These are phyloP conservation scores for Verticillium klebahnii DNA, from an alignment of 2,329 filamentous ascomycete genomes.

Conservation along the genomic window DNA sequence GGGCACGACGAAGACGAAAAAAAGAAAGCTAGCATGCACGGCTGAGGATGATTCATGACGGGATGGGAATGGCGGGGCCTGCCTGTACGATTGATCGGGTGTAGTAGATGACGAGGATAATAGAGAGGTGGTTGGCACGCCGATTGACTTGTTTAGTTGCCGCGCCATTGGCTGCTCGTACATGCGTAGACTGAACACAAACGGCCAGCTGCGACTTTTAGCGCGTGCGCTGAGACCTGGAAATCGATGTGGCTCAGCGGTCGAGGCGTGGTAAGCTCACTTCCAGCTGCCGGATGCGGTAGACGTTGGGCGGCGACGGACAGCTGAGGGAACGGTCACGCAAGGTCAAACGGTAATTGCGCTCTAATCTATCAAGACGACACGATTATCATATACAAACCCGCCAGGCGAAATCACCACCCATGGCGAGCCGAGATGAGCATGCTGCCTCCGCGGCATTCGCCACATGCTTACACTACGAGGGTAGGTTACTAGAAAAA, in stretches of 20 bases:
- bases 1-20: not conserved
- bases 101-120: not conserved
- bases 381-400: not conserved
- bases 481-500: not conserved
- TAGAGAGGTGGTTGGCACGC: not conserved
- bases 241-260: not conserved
- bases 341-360: not conserved
- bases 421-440: not conserved
- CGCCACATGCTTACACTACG: too few relatives aligned
- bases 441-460: not conserved
- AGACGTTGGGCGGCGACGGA: not conserved
- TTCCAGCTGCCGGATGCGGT: not conserved
- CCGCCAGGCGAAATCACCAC: not conserved
- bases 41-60: not conserved
- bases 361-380: not conserved
- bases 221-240: not conserved
- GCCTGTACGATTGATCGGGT: not conserved
- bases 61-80: not conserved
- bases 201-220: not conserved
- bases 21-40: not conserved
- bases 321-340: too few relatives aligned
- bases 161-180: not conserved
- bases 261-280: not conserved
- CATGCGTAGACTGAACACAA: not conserved
- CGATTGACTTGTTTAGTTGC: not conserved